Percentiles rank a stretch among this genome's conserved stretches.
Evolutionary conservation across 148 eudicot genomes (phyloP).

Genomic region (Bassia scoparia): DNA sequence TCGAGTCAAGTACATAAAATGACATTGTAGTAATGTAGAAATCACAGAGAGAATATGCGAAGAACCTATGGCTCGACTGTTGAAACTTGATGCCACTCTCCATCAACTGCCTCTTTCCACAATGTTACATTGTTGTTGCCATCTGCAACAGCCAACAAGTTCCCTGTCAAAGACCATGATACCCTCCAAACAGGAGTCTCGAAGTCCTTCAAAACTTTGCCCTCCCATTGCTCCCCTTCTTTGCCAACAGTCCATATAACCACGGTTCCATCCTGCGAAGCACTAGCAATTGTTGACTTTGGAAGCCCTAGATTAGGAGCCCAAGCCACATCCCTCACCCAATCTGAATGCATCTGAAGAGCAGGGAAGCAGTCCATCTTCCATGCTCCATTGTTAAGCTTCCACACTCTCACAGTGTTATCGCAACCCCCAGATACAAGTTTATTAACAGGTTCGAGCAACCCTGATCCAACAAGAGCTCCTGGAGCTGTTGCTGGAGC

Average conservation of each 20-base stretch:
- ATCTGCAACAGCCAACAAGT: conserved; percentile 84
- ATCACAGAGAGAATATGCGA: conserved; percentile 23
- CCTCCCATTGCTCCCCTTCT: conserved; percentile 90
- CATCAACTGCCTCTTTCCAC: conserved; percentile 93
- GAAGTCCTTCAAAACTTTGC: conserved; percentile 75
- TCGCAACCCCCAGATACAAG: conserved; percentile 89
- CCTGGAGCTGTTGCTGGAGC: conserved; percentile 85
- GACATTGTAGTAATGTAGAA: conserved; percentile 9
- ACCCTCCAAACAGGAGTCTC: conserved; percentile 90
- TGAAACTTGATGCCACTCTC: conserved; percentile 80
- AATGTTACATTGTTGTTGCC: conserved; percentile 70
- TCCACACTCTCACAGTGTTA: conserved; percentile 83
- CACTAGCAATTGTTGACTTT: conserved; percentile 86
- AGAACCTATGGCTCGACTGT: conserved; percentile 58
- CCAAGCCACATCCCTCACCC: conserved; percentile 96
- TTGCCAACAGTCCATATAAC: conserved; percentile 79
- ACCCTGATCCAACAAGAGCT: conserved; percentile 62
- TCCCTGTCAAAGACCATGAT: conserved; percentile 89
- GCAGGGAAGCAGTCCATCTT: conserved; percentile 90
- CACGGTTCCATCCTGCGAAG: conserved; percentile 87
- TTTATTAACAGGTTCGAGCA: conserved; percentile 64
- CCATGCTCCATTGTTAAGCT: conserved; percentile 67
- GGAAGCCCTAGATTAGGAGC: conserved; percentile 96
- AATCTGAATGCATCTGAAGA: conserved; percentile 69
- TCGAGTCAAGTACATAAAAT: conserved; percentile 17